Percentiles rank a stretch among this genome's conserved stretches.
phyloP scores from a whole-genome alignment of 2,329 filamentous ascomycete species.

The Hymenoscyphus occultus region DNA sequence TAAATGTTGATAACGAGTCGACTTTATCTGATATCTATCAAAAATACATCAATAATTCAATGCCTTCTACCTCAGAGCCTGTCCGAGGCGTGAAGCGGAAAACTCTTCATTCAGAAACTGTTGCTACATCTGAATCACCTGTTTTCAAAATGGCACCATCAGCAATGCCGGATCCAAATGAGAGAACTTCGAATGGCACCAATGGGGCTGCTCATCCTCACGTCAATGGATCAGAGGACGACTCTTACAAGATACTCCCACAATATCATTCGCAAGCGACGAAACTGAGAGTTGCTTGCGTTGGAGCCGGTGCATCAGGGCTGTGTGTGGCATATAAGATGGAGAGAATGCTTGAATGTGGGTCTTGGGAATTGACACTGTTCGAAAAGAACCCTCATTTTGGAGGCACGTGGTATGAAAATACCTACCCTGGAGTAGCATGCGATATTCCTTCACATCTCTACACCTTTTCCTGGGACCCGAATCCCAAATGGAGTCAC shows the following conservation, averaged over 20 bases:
- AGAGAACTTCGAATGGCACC: constrained; percentile 9
- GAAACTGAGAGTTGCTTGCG: constrained; percentile 24
- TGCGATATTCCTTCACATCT: constrained; percentile 38
- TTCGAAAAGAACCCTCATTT: constrained; percentile 47
- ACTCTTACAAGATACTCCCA: constrained; percentile 19
- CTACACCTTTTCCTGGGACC: constrained; percentile 51
- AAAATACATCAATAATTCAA: neutral
- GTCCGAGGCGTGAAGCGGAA: constrained; percentile 6
- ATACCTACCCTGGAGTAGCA: constrained; percentile 53
- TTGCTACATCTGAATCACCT: neutral
- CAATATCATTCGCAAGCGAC: constrained; percentile 25
- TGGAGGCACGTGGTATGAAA: constrained; percentile 57
- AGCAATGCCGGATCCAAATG: constrained; percentile 15
- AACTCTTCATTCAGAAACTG: neutral
- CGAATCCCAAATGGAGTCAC: constrained; percentile 55
- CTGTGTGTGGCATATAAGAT: constrained; percentile 25
- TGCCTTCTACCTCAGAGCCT: neutral
- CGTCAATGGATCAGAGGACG: neutral
- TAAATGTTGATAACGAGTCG: neutral
- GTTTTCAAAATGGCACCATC: constrained; percentile 18
- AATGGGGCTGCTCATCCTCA: constrained; percentile 10
- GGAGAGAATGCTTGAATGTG: constrained; percentile 19
- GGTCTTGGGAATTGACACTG: constrained; percentile 40
- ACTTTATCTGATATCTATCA: neutral
- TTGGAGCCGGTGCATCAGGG: constrained; percentile 25